A percentile compares a stretch with the other conserved stretches of the same genome.
Conservation (phyloP, 768 basidiomycete species). For the Dacryopinax spathularia region DNA sequence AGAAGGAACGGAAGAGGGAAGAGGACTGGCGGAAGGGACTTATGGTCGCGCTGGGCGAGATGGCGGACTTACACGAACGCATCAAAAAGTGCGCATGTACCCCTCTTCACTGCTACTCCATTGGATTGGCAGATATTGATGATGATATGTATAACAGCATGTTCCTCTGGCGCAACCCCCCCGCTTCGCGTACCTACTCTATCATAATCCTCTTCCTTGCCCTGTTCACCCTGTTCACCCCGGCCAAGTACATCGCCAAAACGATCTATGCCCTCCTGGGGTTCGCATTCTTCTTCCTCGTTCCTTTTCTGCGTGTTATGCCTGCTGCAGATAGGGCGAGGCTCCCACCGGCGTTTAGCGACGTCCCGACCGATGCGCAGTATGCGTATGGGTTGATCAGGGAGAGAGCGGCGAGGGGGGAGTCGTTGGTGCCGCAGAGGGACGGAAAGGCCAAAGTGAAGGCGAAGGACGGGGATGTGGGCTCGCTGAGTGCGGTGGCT, state of each 20-base stretch:
- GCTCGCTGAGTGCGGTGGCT: background rate
- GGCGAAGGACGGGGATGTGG: background rate
- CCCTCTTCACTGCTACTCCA: background rate
- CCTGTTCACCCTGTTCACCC: slow-evolving; percentile 31
- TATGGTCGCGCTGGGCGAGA: slow-evolving; percentile 31
- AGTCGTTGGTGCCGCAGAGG: slow-evolving; percentile 27
- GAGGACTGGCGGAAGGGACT: slow-evolving; percentile 46
- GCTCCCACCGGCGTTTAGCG: slow-evolving; percentile 36
- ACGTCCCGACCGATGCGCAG: slow-evolving; percentile 53
- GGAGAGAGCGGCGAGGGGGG: slow-evolving; percentile 41
- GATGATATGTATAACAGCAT: slow-evolving; percentile 27
- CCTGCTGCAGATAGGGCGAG: slow-evolving; percentile 34
- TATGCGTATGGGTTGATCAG: slow-evolving; percentile 59
- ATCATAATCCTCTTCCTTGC: slow-evolving; percentile 33
- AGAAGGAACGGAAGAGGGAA: slow-evolving; percentile 72
- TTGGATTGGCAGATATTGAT: background rate
- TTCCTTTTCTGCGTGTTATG: slow-evolving; percentile 41
- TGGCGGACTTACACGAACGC: slow-evolving; percentile 50
- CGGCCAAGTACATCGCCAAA: slow-evolving; percentile 39
- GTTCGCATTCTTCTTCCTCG: slow-evolving; percentile 47
- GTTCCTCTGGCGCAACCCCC: slow-evolving; percentile 51
- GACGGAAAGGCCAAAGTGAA: slow-evolving; percentile 16
- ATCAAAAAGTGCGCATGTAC: slow-evolving; percentile 39
- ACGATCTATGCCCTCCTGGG: slow-evolving; percentile 34
- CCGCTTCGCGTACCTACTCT: slow-evolving; percentile 36